Base-by-base conservation (phyloP, 31 red algal species). In the Bonnemaisonia californica region DNA sequence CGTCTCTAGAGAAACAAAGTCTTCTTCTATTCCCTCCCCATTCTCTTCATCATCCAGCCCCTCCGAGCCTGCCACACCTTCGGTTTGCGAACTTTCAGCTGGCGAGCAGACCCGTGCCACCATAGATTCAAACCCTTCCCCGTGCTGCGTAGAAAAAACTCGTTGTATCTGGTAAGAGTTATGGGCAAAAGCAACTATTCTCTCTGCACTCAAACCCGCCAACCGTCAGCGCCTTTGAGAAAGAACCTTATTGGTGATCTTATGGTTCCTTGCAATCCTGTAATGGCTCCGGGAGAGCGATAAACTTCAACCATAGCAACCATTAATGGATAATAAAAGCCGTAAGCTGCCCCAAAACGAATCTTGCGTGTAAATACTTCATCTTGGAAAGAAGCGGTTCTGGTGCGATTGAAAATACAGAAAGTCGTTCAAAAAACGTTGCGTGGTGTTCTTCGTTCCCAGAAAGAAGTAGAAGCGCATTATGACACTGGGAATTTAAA, bases 171-270 rank as follows among this genome's bases (percentile, higher is more conserved):
- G 37, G 7, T 35, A 27, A 12, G 51, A 30, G 34, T 79, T 79
- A 24, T 79, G 75, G 29, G 75, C 51, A 37, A 79, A n/a, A 38
- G 75, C 75, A 37, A 62, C 57, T 62, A 63, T 29, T 4, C 33
- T 45, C 35, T 79, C 55, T 21, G 39, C 8, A 34, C 27, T 62
- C 3, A 79, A 24, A 24, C 63, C 75, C 22, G 23, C 2, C 2
- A 79, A n/a, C 26, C 75, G 51, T 41, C 55, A 62, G 3, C 57
- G 51, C 1, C 2, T 32, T 79, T 61, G 55, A 9, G 57, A 26
- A 21, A 79, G 33, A 2, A 79, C 33, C 19, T 18, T 36, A 18
- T 79, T 79, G 19, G 32, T 24, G 4, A 79, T 36, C 32, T 79
- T 62, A 32, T 79, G 75, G 23, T 79, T 37, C 3, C 57, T 3